Percentiles rank a stretch among this genome's conserved stretches.
Conservation (phyloP, 352 stramenopile species). For the Globisporangium irregulare region DNA sequence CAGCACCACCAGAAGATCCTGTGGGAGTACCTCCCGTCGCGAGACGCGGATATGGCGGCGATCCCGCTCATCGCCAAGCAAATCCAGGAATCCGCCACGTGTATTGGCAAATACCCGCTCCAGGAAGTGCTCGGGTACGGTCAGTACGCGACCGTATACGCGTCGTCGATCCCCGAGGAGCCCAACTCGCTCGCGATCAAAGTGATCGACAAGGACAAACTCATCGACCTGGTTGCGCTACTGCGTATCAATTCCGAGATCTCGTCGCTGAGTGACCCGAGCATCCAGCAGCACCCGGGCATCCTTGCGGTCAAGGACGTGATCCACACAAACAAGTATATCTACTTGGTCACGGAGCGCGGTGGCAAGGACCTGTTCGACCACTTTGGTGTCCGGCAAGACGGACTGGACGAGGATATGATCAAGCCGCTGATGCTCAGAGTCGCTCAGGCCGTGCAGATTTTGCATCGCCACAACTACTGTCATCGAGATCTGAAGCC, state of each 20-base stretch:
- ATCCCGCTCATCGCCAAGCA: conserved; percentile 48
- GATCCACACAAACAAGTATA: conserved; percentile 68
- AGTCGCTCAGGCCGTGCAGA: conserved; percentile 49
- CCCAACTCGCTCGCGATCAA: conserved; percentile 62
- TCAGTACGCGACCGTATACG: conserved; percentile 81
- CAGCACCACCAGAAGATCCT: conserved; percentile 62
- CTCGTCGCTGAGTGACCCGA: conserved; percentile 56
- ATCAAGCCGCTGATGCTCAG: conserved; percentile 42
- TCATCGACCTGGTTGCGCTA: conserved; percentile 67
- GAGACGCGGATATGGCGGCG: conserved; percentile 45
- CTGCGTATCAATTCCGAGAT: conserved; percentile 83
- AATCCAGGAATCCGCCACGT: conserved; percentile 47
- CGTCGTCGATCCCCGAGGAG: conserved; percentile 23
- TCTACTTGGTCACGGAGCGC: conserved; percentile 85
- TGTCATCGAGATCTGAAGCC: conserved; percentile 80
- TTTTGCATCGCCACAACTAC: conserved; percentile 63
- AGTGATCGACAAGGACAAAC: conserved; percentile 82
- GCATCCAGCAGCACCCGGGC: conserved; percentile 47
- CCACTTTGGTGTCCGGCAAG: conserved; percentile 51
- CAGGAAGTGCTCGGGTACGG: conserved; percentile 76
- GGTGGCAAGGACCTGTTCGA: conserved; percentile 85
- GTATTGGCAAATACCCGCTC: conserved; percentile 68
- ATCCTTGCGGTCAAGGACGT: conserved; percentile 72
- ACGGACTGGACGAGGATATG: conserved; percentile 45
- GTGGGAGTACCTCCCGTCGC: conserved; percentile 71